phyloP scores from a whole-genome alignment of 2,329 filamentous ascomycete species.

The Hymenoscyphus salicellus region DNA sequence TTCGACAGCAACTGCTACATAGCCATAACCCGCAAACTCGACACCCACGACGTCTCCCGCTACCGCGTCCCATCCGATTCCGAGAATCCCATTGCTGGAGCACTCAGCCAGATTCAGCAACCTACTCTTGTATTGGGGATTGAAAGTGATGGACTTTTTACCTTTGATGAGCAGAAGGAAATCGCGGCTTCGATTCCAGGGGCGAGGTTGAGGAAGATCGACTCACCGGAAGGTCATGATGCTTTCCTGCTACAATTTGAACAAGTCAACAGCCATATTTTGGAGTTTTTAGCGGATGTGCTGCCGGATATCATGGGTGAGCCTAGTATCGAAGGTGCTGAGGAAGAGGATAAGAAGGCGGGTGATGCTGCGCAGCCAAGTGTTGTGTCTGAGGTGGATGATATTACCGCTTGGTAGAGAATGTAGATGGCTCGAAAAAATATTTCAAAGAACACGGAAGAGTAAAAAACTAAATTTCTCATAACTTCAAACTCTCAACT shows the following conservation, averaged over 20 bases:
- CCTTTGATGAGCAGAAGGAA: slow-evolving; percentile 93
- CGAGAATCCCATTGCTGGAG: slow-evolving; percentile 58
- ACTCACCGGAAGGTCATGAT: slow-evolving; percentile 92
- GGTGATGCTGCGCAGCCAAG: slow-evolving; percentile 76
- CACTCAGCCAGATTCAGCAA: slow-evolving; percentile 79
- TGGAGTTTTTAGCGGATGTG: slow-evolving; percentile 77
- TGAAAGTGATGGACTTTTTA: slow-evolving; percentile 92
- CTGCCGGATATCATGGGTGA: slow-evolving; percentile 84
- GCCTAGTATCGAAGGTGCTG: slow-evolving; percentile 44
- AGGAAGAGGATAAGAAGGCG: slow-evolving; percentile 46
- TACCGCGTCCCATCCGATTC: slow-evolving; percentile 53
- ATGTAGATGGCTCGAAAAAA: neutral
- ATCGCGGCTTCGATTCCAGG: slow-evolving; percentile 78
- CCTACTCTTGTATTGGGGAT: slow-evolving; percentile 90
- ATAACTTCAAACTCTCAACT: too few species aligned
- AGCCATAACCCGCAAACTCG: slow-evolving; percentile 94
- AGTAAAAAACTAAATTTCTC: too few species aligned
- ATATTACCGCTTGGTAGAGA: slow-evolving; percentile 84
- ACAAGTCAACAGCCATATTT: slow-evolving; percentile 86
- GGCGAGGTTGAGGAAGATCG: slow-evolving; percentile 77
- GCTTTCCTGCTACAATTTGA: slow-evolving; percentile 96
- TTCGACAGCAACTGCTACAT: slow-evolving; percentile 99
- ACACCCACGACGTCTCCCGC: slow-evolving; percentile 92
- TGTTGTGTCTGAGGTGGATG: slow-evolving; percentile 92
- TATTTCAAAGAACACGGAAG: too few species aligned